Evolutionary conservation across 2,329 filamentous ascomycete genomes (phyloP).

Genomic region (Sarocladiaceae sp.): DNA sequence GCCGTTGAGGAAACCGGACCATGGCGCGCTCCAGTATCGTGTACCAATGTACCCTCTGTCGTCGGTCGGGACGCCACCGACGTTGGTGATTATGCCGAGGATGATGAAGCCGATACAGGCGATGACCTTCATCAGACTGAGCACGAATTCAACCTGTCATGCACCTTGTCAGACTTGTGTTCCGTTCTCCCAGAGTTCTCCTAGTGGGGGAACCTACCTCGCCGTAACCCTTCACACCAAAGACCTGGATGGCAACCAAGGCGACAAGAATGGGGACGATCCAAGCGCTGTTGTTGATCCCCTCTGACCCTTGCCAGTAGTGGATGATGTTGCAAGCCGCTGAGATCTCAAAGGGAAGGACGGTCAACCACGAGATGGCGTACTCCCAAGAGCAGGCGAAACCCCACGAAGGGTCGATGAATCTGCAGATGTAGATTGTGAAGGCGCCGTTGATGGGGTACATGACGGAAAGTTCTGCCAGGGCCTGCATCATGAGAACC

Average conservation of each 20-base stretch:
- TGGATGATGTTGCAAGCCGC: constrained; percentile 73
- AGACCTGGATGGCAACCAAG: constrained; percentile 20
- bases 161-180: too few relatives aligned
- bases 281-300: constrained; percentile 63
- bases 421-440: constrained; percentile 78
- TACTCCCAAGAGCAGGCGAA: constrained; percentile 87
- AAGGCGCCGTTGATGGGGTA: constrained; percentile 85
- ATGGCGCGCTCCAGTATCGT: constrained; percentile 34
- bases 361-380: constrained; percentile 41
- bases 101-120: constrained; percentile 57
- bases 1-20: constrained; percentile 56
- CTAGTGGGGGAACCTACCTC: constrained; percentile 14
- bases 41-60: constrained; percentile 34
- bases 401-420: constrained; percentile 82
- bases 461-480: constrained; percentile 79
- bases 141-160: constrained; percentile 51
- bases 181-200: too few relatives aligned
- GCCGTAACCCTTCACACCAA: constrained; percentile 15
- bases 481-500: too few relatives aligned
- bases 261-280: constrained; percentile 69
- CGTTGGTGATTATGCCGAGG: constrained; percentile 49
- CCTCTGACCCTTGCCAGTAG: constrained; percentile 61
- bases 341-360: constrained; percentile 74
- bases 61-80: constrained; percentile 47
- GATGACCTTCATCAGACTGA: constrained; percentile 47